These are phyloP conservation scores for Afroboletus lepidellus DNA, from an alignment of 1,284 basidiomycete genomes.

Conservation along the genomic window DNA sequence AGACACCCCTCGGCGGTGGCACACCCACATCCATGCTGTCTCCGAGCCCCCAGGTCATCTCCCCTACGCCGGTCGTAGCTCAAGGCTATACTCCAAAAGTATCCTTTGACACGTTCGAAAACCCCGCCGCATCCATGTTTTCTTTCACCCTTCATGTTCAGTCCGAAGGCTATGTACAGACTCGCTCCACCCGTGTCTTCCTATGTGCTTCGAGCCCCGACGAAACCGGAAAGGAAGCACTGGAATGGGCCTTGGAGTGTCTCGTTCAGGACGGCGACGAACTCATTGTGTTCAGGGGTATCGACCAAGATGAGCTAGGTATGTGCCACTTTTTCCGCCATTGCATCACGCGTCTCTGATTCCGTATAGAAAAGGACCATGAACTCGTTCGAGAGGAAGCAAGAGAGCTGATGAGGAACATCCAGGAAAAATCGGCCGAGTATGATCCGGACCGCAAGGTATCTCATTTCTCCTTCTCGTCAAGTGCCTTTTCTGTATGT, in stretches of 20 bases:
- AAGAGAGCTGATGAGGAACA: conserved; percentile 74
- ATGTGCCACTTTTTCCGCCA: conserved; percentile 16
- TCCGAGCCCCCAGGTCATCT: conserved; percentile 16
- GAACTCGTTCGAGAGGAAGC: conserved; percentile 88
- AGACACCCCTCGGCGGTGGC: conserved; percentile 2
- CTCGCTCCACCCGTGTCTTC: conserved; percentile 83
- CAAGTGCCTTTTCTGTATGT: background rate
- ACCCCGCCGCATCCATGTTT: conserved; percentile 69
- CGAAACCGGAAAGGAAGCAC: conserved; percentile 80
- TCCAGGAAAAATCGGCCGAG: conserved; percentile 82
- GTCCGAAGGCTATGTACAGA: conserved; percentile 78
- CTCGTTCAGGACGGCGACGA: conserved; percentile 94
- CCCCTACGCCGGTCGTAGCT: conserved; percentile 32
- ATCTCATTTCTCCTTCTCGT: conserved; percentile 1
- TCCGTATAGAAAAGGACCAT: conserved; percentile 66
- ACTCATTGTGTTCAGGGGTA: conserved; percentile 87
- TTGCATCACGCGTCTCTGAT: background rate
- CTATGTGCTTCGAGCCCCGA: conserved; percentile 89
- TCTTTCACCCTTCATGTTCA: conserved; percentile 80
- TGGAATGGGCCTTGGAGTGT: conserved; percentile 87
- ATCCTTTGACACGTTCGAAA: conserved; percentile 81
- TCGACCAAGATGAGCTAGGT: conserved; percentile 84
- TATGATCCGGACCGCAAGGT: conserved; percentile 79
- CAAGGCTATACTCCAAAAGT: conserved; percentile 80
- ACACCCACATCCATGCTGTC: conserved; percentile 21